Base-by-base conservation (phyloP, 805 yeast species). In the Myxozyma geophila region DNA sequence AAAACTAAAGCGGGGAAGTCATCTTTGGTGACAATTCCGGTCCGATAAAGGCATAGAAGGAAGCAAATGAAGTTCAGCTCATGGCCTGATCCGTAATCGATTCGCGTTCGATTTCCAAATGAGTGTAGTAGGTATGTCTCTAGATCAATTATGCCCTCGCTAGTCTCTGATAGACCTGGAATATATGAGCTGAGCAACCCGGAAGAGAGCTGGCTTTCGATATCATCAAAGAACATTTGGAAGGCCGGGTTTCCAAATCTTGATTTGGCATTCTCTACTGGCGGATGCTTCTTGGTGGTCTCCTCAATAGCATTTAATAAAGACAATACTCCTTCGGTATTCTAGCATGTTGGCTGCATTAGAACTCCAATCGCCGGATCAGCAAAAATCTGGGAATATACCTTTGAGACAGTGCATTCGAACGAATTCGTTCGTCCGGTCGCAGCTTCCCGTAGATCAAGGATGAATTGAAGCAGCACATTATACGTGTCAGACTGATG, bases 51-150 rank as follows among this genome's bases (percentile, higher is more conserved):
- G 65, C 89, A 88, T 59, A 82, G 80, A 68, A 87, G 79, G 74
- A 84, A 88, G 68, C 87, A 82, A 7, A 92, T 70, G 74, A 93
- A 92, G 72, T 90, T 90, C 59, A 95, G 79, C 74, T 95, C 99
- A 74, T 95, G 99, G 36, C 99, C 99, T 7, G 97, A 90, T 0
- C 99, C 99, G 74, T 92, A 95, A 76, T 95, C 99, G 35, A 95
- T 91, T 75, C 99, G 81, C 7, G 83, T 80, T 64, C 89, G 80
- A 67, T 91, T 87, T 0, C 99, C 99, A 84, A 92, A 93, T 0
- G 92, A 83, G 70, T 90, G 89, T 15, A 74, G 70, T 19, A 93
- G 76, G 72, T 93, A 93, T 2, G 78, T 74, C 0, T 80, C 64
- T 1, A 89, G 64, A 68, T 90, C 92, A 2, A 39, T 33, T 8